These are phyloP conservation scores for Rhododendron kiyosumense DNA, from an alignment of 148 eudicot genomes.

Conservation along the genomic window DNA sequence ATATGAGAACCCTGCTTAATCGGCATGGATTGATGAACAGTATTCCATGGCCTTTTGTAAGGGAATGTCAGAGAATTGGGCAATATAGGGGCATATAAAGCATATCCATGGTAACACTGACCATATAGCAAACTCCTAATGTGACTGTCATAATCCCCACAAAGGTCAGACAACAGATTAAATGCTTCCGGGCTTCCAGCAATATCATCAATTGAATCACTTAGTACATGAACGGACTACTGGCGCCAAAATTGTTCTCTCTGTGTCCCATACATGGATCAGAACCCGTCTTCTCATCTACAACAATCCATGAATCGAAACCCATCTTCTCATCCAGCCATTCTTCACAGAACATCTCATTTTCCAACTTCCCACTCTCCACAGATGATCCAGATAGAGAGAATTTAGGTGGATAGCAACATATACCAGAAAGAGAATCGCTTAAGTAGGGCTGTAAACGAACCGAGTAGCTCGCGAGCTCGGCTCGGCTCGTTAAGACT, in stretches of 20 bases:
- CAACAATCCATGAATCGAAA: background rate
- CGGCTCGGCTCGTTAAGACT: too few relatives aligned
- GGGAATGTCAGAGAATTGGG: constrained; percentile 14
- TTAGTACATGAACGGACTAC: constrained; percentile 12
- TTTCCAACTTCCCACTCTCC: constrained; percentile 13
- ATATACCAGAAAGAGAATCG: constrained; percentile 14
- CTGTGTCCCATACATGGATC: constrained; percentile 12
- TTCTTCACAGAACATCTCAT: background rate
- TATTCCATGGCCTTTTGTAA: constrained; percentile 20
- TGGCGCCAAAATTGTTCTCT: background rate
- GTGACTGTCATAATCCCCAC: constrained; percentile 12
- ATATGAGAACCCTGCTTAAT: constrained; percentile 9
- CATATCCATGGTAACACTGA: constrained; percentile 32
- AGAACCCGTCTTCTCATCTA: constrained; percentile 12
- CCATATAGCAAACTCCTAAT: constrained; percentile 24
- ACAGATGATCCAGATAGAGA: background rate
- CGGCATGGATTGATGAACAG: constrained; percentile 14
- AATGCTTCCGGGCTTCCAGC: constrained; percentile 25
- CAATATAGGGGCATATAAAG: constrained; percentile 2
- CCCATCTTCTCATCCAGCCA: background rate
- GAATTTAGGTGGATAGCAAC: constrained; percentile 4
- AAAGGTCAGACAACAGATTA: constrained; percentile 24
- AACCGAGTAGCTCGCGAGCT: too few relatives aligned
- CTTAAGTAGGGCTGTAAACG: too few relatives aligned
- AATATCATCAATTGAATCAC: constrained; percentile 19